Conservation (phyloP, 2,329 filamentous ascomycete genomes). For the Fusarium musae region DNA sequence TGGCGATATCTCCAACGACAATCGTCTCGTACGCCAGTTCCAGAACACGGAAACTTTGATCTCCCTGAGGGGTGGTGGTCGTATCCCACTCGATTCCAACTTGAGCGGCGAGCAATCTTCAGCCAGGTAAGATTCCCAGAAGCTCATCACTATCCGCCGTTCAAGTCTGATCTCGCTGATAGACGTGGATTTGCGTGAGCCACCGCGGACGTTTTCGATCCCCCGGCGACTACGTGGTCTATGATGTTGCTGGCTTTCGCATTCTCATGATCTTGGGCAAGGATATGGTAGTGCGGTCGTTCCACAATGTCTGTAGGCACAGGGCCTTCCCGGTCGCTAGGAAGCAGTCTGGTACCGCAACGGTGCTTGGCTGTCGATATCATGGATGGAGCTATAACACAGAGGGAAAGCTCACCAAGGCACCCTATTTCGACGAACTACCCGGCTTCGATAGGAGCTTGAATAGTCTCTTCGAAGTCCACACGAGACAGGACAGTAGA, state of each 20-base stretch:
- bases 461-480: neutral
- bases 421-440: neutral
- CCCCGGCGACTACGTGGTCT: neutral
- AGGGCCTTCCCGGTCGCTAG: neutral
- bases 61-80: conserved; percentile 1
- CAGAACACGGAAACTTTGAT: rapidly evolving
- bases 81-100: neutral
- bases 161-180: neutral
- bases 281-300: neutral
- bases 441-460: neutral
- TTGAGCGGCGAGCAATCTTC: neutral
- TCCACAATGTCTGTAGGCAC: conserved; percentile 3
- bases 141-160: neutral
- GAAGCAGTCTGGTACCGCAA: neutral
- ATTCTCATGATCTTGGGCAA: conserved; percentile 2
- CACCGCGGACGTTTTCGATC: neutral
- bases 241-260: neutral
- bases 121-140: neutral
- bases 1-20: neutral
- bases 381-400: conserved; percentile 9
- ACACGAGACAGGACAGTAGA: neutral
- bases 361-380: neutral
- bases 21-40: too few relatives aligned
- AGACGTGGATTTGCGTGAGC: neutral
- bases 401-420: neutral